A percentile compares a stretch with the other conserved stretches of the same genome.
phyloP scores from a whole-genome alignment of 768 basidiomycete species.

The Tricholoma flavovirens region DNA sequence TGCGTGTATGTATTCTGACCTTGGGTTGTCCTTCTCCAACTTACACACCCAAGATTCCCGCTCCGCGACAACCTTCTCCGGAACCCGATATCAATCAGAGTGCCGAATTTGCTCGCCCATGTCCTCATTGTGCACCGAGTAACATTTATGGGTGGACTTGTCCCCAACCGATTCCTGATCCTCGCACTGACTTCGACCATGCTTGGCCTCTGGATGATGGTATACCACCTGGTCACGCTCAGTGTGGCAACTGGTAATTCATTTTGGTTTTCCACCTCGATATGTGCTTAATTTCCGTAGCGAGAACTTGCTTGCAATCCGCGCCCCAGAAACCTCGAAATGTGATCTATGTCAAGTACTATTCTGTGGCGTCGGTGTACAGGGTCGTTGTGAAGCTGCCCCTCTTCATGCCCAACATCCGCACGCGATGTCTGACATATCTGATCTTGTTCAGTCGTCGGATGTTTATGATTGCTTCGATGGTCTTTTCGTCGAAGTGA shows the following conservation, averaged over 20 bases:
- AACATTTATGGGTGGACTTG: conserved; percentile 79
- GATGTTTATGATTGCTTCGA: conserved; percentile 81
- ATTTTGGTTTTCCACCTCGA: not conserved
- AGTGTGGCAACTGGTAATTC: conserved; percentile 76
- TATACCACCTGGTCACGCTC: conserved; percentile 69
- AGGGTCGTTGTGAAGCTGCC: conserved; percentile 62
- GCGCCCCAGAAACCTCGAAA: conserved; percentile 71
- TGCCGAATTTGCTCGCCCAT: conserved; percentile 66
- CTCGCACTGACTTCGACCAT: conserved; percentile 56
- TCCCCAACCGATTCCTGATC: conserved; percentile 75
- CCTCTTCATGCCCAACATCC: conserved; percentile 57
- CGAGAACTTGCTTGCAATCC: conserved; percentile 68
- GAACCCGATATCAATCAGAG: conserved; percentile 65
- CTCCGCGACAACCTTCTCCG: conserved; percentile 70
- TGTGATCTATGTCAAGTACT: conserved; percentile 81
- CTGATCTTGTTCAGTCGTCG: conserved; percentile 72
- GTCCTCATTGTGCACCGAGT: conserved; percentile 66
- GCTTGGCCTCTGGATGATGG: conserved; percentile 80
- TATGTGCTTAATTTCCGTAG: conserved; percentile 26
- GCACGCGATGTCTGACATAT: conserved; percentile 58
- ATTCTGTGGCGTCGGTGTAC: conserved; percentile 79
- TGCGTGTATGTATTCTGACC: conserved; percentile 44
- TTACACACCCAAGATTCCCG: conserved; percentile 52
- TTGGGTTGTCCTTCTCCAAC: conserved; percentile 6
- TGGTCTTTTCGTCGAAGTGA: conserved; percentile 73